Evolutionary conservation across 2,329 filamentous ascomycete genomes (phyloP), one percentile per base, ranked within the genome.

Genomic region (Penicillium sp.): DNA sequence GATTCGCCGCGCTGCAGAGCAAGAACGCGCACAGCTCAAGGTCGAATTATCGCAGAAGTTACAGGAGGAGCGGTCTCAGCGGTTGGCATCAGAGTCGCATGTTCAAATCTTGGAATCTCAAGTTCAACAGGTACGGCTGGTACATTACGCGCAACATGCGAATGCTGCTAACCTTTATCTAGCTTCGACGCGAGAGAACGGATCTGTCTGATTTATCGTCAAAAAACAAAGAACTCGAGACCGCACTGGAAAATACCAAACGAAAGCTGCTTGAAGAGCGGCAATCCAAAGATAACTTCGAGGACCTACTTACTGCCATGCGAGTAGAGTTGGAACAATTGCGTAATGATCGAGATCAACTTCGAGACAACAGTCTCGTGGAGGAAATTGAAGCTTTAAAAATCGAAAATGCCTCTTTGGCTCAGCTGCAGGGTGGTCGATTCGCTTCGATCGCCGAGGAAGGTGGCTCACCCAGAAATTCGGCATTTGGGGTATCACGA

Each of bases 221-320:
- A 24, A 81, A 85, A 48, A 75, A 93, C 33, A 84, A 80, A 64
- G 87, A 95, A 58, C 77, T 97, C 24, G 89, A 96, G 67, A 75
- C 72, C 46, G 82, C 82, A 0, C 82, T 95, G 56, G 89, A 95
- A 58, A 88, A 94, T 62, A 79, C 91, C 42, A 83, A 85, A 55
- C 82, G 90, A 59, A 85, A 87, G 58, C 76, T 98, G 39, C 77
- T 80, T 1, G 89, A 97, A 64, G 93, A 98, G 71, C 81, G 87
- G 49, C 81, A 87, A 66, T 82, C 87, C 60, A 96, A 95, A 68
- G 84, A 88, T 63, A 96, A 94, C 66, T 94, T 97, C 61, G 89
- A 97, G 70, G 90, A 96, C 66, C 77, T 98, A 38, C 77, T 97
- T 39, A 82, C 83, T 6, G 91, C 87, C 5, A 82, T 97, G 59